A percentile compares a stretch with the other conserved stretches of the same genome.
These are phyloP conservation scores for Thielaviopsis punctulata DNA, from an alignment of 2,329 filamentous ascomycete species.

Conservation along the genomic window DNA sequence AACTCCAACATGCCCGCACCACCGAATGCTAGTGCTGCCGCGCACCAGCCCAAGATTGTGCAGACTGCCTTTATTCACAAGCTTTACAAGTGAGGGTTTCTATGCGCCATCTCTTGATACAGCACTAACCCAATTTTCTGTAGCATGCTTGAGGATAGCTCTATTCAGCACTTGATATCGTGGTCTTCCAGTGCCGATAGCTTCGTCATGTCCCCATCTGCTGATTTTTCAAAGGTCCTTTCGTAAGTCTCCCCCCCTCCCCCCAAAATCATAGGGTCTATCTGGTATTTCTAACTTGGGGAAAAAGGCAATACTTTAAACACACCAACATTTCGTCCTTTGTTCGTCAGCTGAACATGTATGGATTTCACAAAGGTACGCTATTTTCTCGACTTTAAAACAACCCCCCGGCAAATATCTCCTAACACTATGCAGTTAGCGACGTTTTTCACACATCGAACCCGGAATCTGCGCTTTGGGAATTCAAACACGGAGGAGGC, in stretches of 20 bases:
- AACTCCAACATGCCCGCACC: constrained; percentile 30
- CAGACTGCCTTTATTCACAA: constrained; percentile 99
- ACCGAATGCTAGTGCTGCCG: constrained; percentile 48
- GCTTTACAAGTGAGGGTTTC: constrained; percentile 61
- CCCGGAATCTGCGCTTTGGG: constrained; percentile 88
- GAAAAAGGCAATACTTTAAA: constrained; percentile 82
- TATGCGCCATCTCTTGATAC: not conserved
- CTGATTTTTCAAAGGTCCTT: constrained; percentile 94
- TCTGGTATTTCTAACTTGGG: not conserved
- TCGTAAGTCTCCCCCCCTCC: constrained; percentile 46
- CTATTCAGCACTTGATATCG: constrained; percentile 87
- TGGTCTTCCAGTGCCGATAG: constrained; percentile 91
- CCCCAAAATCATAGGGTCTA: not conserved
- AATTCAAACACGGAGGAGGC: constrained; percentile 95
- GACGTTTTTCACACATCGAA: constrained; percentile 94
- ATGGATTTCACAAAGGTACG: constrained; percentile 94
- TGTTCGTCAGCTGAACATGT: constrained; percentile 96
- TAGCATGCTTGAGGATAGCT: constrained; percentile 92
- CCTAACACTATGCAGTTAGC: constrained; percentile 46
- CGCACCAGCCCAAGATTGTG: constrained; percentile 90
- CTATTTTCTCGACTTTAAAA: constrained; percentile 1
- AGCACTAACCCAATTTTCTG: constrained; percentile 15
- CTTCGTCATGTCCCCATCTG: constrained; percentile 96
- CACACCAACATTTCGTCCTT: constrained; percentile 99
- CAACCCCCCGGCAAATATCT: not conserved